A percentile compares a stretch with the other conserved stretches of the same genome.
phyloP scores from a whole-genome alignment of 441 rosid genomes.

The Erodium trifolium region DNA sequence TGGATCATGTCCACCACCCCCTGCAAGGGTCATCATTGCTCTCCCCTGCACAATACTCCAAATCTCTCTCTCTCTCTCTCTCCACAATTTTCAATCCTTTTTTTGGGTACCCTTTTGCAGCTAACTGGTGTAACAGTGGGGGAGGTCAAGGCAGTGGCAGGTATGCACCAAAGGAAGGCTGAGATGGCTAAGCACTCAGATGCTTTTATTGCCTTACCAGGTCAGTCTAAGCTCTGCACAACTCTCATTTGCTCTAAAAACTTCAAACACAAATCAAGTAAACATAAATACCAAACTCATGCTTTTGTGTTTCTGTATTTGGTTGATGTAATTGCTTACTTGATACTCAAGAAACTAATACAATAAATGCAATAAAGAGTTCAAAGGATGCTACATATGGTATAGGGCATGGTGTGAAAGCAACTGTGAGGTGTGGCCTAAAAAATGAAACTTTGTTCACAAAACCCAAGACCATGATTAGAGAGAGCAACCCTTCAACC shows the following conservation, averaged over 20 bases:
- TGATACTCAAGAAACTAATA: constrained; percentile 12
- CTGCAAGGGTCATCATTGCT: no score
- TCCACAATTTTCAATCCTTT: constrained; percentile 11
- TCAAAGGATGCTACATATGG: not conserved
- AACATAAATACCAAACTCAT: constrained; percentile 9
- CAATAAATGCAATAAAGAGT: not conserved
- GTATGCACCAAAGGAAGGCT: constrained; percentile 97
- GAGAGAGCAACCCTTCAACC: constrained; percentile 11
- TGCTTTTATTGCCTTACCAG: constrained; percentile 99
- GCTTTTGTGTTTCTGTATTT: constrained; percentile 17
- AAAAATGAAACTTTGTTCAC: constrained; percentile 24
- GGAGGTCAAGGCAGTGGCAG: constrained; percentile 98
- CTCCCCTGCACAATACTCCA: constrained; percentile 51
- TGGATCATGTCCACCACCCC: no score
- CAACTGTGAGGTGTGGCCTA: constrained; percentile 19
- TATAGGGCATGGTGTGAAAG: constrained; percentile 17
- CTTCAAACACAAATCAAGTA: no score
- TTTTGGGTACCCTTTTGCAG: constrained; percentile 30
- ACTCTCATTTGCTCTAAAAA: constrained; percentile 27
- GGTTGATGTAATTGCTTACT: not conserved
- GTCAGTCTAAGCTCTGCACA: constrained; percentile 32
- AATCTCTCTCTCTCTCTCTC: constrained; percentile 22
- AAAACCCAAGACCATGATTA: constrained; percentile 20
- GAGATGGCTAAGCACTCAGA: constrained; percentile 99
- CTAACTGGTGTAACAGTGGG: constrained; percentile 98